Conservation (phyloP, 176 grass and related monocot genomes). For the bread wheat (Triticum aestivum) region DNA sequence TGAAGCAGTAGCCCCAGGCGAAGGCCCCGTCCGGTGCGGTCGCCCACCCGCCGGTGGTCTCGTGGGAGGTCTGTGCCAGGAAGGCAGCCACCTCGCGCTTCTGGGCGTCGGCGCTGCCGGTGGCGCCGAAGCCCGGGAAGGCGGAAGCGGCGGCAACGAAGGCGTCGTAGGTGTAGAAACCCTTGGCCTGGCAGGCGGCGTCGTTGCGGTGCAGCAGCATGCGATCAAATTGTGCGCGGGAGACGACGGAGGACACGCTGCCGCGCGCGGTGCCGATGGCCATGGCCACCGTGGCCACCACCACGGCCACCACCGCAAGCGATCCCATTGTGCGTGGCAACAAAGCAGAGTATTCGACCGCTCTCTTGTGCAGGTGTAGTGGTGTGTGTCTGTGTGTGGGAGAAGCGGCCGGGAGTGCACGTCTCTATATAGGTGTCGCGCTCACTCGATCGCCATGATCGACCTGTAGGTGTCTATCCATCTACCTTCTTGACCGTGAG, state of each 20-base stretch:
- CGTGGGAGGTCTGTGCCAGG: constrained; percentile 56
- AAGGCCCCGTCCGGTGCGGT: constrained; percentile 33
- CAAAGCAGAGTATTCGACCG: not conserved
- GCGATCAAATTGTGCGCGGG: not conserved
- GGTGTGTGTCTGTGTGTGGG: no score
- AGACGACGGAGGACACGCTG: not conserved
- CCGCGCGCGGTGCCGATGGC: no score
- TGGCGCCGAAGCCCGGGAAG: constrained; percentile 27
- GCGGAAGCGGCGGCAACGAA: constrained; percentile 46
- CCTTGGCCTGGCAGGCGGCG: not conserved
- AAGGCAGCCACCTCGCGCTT: constrained; percentile 53
- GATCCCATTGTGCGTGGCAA: no score
- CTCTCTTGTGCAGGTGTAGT: no score
- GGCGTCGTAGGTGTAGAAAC: constrained; percentile 53
- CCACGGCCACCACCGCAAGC: no score
- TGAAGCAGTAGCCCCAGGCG: constrained; percentile 42
- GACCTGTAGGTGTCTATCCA: no score
- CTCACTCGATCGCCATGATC: no score
- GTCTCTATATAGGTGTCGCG: no score
- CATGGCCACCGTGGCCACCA: no score
- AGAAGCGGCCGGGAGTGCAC: no score
- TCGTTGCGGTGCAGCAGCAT: not conserved
- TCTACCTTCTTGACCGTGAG: no score
- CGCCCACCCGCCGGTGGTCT: constrained; percentile 25
- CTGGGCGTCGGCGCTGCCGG: not conserved